Evolutionary conservation across 2,329 filamentous ascomycete genomes (phyloP).

Genomic region (Moelleriella libera): DNA sequence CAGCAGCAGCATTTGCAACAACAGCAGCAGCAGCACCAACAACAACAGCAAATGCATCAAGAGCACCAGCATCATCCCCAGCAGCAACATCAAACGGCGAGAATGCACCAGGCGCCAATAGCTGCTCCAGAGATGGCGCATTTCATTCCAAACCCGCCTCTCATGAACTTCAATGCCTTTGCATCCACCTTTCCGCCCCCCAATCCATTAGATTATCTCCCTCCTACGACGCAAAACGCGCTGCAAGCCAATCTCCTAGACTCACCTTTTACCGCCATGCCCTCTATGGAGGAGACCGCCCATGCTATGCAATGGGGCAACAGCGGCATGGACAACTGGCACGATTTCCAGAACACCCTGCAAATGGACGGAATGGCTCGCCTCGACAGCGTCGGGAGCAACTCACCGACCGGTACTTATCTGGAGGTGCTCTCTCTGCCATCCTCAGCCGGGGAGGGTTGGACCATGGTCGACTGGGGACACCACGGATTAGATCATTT

Average conservation of each 20-base stretch:
- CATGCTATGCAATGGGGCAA: conserved; percentile 45
- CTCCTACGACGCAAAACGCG: conserved; percentile 46
- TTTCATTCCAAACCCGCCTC: conserved; percentile 42
- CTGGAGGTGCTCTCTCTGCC: conserved; percentile 74
- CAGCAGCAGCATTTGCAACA: conserved; percentile 34
- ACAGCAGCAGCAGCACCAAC: conserved; percentile 18
- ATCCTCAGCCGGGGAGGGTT: conserved; percentile 74
- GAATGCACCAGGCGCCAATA: conserved; percentile 11
- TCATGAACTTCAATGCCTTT: conserved; percentile 42
- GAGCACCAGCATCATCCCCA: conserved; percentile 12
- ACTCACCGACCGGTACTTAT: conserved; percentile 39
- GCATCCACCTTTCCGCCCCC: conserved; percentile 33
- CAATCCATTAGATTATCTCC: conserved; percentile 45
- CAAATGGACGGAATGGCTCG: conserved; percentile 36
- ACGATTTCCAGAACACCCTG: conserved; percentile 55
- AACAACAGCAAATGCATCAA: conserved; percentile 15
- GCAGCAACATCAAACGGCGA: conserved; percentile 9
- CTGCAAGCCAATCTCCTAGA: conserved; percentile 51
- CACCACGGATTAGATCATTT: conserved; percentile 53
- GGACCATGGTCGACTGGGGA: conserved; percentile 67
- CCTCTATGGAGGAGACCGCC: conserved; percentile 38
- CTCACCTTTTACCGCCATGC: conserved; percentile 44
- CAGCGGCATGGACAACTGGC: conserved; percentile 57
- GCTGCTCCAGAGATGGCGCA: conserved; percentile 31
- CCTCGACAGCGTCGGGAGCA: conserved; percentile 28